Evolutionary conservation across 192 early-diverging fungal species (phyloP).

Genomic region (Linnemannia zychae): DNA sequence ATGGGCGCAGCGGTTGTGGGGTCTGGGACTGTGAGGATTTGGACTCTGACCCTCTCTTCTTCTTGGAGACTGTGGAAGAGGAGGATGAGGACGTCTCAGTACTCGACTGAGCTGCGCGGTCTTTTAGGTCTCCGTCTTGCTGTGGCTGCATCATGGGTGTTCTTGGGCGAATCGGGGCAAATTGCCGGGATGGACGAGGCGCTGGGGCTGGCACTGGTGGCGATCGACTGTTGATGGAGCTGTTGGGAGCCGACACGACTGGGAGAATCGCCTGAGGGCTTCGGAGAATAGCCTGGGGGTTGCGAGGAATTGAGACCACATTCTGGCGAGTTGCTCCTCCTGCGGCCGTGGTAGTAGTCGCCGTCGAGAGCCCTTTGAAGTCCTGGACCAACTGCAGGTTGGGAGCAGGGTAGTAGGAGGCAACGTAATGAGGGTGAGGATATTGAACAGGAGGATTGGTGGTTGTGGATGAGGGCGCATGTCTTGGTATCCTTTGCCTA

Average conservation of each 20-base stretch:
- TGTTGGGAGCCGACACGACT: conserved; percentile 5
- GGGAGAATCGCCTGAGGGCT: conserved; percentile 15
- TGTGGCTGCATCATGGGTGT: conserved; percentile 21
- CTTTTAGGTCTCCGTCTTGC: conserved; percentile 42
- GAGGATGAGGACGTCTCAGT: conserved; percentile 11
- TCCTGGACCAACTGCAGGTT: conserved; percentile 24
- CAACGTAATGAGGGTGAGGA: conserved; percentile 54
- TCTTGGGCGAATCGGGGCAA: conserved; percentile 50
- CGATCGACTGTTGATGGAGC: conserved; percentile 1
- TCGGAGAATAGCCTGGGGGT: conserved; percentile 23
- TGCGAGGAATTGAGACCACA: conserved; percentile 19
- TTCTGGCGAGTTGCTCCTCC: background rate
- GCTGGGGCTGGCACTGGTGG: background rate
- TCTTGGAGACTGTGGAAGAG: conserved; percentile 6
- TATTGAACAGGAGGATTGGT: conserved; percentile 31
- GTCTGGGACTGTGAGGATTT: background rate
- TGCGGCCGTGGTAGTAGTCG: background rate
- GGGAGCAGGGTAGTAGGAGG: conserved; percentile 53
- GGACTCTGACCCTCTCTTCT: conserved; percentile 28
- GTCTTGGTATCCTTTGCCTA: conserved; percentile 47
- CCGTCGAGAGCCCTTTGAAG: background rate
- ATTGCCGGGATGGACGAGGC: conserved; percentile 28
- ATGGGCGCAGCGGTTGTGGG: conserved; percentile 15
- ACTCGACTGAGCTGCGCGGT: conserved; percentile 32
- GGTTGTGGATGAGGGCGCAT: conserved; percentile 30